Evolutionary conservation across 768 basidiomycete genomes (phyloP).

Genomic region (Trametes punicea): DNA sequence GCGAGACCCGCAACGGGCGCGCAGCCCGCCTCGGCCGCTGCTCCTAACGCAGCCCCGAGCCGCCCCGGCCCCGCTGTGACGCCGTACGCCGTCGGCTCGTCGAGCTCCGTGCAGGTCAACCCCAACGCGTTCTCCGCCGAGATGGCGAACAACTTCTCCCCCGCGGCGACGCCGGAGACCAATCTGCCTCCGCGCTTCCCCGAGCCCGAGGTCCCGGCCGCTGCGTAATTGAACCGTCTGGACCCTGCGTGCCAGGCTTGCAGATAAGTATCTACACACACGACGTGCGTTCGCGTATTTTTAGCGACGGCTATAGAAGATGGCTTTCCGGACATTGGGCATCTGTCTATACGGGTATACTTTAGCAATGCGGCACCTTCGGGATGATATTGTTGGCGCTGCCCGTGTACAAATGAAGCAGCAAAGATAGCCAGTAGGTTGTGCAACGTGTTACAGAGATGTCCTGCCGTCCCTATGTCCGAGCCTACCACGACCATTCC

Average conservation of each 20-base stretch:
- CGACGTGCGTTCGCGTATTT: not conserved
- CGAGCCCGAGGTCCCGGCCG: constrained; percentile 32
- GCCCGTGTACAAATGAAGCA: not conserved
- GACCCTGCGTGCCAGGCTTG: not conserved
- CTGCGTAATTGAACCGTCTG: not conserved
- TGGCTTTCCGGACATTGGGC: not conserved
- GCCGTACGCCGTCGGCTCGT: constrained; percentile 19
- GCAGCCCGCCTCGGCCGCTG: not conserved
- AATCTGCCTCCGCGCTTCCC: constrained; percentile 36
- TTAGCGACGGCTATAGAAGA: not conserved
- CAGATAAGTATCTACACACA: not conserved
- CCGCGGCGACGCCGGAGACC: constrained; percentile 7
- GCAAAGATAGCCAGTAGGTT: constrained; percentile 3
- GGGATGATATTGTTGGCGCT: no score
- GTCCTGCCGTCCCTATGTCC: not conserved
- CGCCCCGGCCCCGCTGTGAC: not conserved
- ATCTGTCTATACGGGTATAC: not conserved
- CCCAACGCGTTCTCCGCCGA: constrained; percentile 19
- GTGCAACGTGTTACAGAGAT: constrained; percentile 1
- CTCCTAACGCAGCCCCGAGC: not conserved
- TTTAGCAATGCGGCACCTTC: no score
- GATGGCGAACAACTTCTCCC: constrained; percentile 17
- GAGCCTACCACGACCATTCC: not conserved
- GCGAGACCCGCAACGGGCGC: constrained; percentile 11
- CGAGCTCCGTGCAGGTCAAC: constrained; percentile 17